These are phyloP conservation scores for Cinnamomum chago DNA, from an alignment of 164 flowering plant species.

Conservation along the genomic window DNA sequence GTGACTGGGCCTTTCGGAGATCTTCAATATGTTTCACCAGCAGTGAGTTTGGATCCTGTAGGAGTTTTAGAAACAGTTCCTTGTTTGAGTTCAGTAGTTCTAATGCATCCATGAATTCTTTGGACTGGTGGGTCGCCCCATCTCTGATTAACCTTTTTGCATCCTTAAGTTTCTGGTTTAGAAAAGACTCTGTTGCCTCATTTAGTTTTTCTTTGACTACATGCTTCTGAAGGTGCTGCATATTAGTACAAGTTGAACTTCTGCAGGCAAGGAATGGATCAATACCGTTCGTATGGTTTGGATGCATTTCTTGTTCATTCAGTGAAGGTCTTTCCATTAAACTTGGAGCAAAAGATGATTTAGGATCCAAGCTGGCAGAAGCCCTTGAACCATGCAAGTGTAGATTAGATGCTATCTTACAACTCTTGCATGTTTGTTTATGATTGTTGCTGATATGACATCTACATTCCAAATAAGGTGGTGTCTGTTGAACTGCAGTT, in stretches of 20 bases:
- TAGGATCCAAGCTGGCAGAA: constrained; percentile 21
- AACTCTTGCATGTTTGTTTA: constrained; percentile 27
- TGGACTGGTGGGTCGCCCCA: constrained; percentile 30
- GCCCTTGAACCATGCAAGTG: constrained; percentile 24
- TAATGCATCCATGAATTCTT: constrained; percentile 58
- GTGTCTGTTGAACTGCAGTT: constrained; percentile 9
- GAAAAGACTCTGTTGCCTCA: constrained; percentile 51
- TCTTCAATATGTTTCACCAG: constrained; percentile 43
- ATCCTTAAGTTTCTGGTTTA: constrained; percentile 40
- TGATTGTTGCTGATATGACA: constrained; percentile 17
- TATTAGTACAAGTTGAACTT: constrained; percentile 14
- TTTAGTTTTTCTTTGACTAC: constrained; percentile 41
- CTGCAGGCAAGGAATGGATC: constrained; percentile 18
- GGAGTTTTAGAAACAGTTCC: constrained; percentile 45
- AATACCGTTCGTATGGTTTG: constrained; percentile 9
- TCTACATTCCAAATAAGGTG: constrained; percentile 20
- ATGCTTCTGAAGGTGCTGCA: constrained; percentile 23
- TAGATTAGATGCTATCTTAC: constrained; percentile 30
- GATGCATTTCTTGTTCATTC: constrained; percentile 32
- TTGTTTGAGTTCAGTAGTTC: constrained; percentile 50
- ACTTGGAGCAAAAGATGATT: constrained; percentile 16
- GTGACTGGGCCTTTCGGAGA: constrained; percentile 24
- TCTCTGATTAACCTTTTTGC: constrained; percentile 32
- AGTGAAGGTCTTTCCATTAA: constrained; percentile 18
- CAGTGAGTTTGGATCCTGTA: constrained; percentile 50